Percentiles rank a stretch among this genome's conserved stretches.
These are phyloP conservation scores for Nannochloropsis salina DNA, from an alignment of 108 stramenopile species.

Conservation along the genomic window DNA sequence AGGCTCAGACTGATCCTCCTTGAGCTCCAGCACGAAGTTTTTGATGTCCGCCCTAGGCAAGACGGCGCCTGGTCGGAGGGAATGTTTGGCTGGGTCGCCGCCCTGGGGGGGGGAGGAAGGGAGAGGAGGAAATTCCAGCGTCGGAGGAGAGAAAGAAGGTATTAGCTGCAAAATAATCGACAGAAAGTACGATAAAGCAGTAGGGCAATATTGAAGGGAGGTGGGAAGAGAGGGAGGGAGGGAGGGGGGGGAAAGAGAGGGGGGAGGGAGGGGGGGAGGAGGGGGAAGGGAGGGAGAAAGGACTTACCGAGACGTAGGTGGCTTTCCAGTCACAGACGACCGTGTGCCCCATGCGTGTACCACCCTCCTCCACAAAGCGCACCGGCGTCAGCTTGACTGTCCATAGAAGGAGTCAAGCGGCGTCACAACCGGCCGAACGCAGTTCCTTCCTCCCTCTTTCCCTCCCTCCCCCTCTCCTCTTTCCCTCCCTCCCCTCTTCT, in stretches of 20 bases:
- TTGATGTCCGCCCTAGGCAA: constrained; percentile 13
- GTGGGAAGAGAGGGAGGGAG: not conserved
- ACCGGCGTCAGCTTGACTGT: constrained; percentile 32
- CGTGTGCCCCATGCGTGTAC: constrained; percentile 43
- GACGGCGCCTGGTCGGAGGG: not conserved
- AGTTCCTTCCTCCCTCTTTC: not conserved
- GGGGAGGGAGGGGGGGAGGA: not conserved
- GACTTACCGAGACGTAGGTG: constrained; percentile 21
- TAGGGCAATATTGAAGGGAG: not conserved
- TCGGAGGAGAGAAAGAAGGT: too few species aligned
- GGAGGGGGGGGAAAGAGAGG: not conserved
- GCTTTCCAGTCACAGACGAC: constrained; percentile 44
- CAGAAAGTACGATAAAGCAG: too few species aligned
- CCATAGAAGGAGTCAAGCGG: not conserved
- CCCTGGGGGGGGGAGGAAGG: constrained; percentile 9
- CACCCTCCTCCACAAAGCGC: constrained; percentile 44
- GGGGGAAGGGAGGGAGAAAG: not conserved
- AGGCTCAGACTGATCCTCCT: not conserved
- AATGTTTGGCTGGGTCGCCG: constrained; percentile 15
- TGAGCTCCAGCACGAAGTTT: not conserved
- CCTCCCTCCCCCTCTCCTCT: not conserved
- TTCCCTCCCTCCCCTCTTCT: not conserved
- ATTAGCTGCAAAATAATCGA: too few species aligned
- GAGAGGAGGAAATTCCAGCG: too few species aligned
- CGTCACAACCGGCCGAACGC: not conserved